Conservation (phyloP, 108 stramenopile genomes). For the Cyclotella sp. region DNA sequence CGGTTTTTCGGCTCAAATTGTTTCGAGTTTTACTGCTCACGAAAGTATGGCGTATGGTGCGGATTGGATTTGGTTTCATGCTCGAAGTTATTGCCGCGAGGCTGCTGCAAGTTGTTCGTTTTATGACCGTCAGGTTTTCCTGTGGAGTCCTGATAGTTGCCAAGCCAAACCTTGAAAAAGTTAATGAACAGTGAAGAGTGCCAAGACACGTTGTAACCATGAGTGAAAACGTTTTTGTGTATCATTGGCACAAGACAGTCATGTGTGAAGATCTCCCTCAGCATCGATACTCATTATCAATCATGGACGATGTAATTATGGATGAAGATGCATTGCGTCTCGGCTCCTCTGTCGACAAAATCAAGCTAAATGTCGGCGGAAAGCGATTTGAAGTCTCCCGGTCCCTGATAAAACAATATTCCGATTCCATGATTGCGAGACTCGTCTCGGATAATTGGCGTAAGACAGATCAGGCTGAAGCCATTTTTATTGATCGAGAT, state of each 20-base stretch:
- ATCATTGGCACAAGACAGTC: neutral
- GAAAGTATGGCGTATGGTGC: constrained; percentile 91
- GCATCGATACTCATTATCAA: neutral
- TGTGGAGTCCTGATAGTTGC: constrained; percentile 56
- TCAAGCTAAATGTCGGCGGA: constrained; percentile 17
- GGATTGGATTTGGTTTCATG: constrained; percentile 70
- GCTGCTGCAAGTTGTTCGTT: constrained; percentile 86
- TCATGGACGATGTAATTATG: neutral
- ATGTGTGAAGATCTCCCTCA: neutral
- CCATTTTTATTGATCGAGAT: constrained; percentile 13
- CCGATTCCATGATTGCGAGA: constrained; percentile 6
- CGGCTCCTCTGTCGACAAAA: neutral
- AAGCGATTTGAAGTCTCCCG: constrained; percentile 4
- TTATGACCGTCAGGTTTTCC: constrained; percentile 73
- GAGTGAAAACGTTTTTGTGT: neutral
- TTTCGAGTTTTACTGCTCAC: constrained; percentile 69
- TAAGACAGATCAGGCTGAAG: neutral
- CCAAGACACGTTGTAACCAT: neutral
- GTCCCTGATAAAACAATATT: constrained; percentile 4
- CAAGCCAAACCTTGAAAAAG: neutral
- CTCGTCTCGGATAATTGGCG: constrained; percentile 13
- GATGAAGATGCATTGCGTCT: neutral
- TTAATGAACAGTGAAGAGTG: neutral
- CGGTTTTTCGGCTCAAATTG: constrained; percentile 20
- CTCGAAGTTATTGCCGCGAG: constrained; percentile 15